These are phyloP conservation scores for Aspergillus latus DNA, from an alignment of 2,329 filamentous ascomycete genomes.

Conservation along the genomic window DNA sequence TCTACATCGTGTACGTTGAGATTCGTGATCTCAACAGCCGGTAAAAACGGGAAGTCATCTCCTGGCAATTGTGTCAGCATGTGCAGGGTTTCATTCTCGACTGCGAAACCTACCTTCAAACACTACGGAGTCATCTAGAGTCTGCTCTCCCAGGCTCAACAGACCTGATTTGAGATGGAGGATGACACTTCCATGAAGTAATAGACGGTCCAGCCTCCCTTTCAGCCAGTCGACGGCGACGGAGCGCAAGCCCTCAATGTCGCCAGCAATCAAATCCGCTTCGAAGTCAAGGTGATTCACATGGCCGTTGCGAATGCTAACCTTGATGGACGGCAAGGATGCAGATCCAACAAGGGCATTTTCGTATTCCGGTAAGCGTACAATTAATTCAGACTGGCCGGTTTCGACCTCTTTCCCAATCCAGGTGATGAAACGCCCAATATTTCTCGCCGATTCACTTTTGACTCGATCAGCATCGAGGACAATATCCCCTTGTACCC, in stretches of 20 bases:
- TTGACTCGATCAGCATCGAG: conserved; percentile 76
- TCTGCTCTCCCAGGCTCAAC: conserved; percentile 74
- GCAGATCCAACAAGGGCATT: conserved; percentile 76
- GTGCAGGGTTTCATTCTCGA: conserved; percentile 38
- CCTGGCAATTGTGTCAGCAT: conserved; percentile 41
- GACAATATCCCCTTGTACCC: conserved; percentile 77
- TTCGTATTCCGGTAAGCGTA: conserved; percentile 81
- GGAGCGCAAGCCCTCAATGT: conserved; percentile 71
- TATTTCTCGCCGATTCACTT: conserved; percentile 67
- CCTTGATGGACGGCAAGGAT: conserved; percentile 69
- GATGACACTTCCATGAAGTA: conserved; percentile 70
- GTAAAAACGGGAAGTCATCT: conserved; percentile 70
- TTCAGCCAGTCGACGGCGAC: conserved; percentile 88
- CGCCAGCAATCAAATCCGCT: conserved; percentile 71
- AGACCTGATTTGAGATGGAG: conserved; percentile 77
- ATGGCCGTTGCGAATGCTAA: conserved; percentile 76
- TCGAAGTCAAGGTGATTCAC: conserved; percentile 77
- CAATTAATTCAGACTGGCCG: conserved; percentile 67
- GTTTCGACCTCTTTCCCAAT: conserved; percentile 75
- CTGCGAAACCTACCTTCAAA: conserved; percentile 76
- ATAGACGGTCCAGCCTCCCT: conserved; percentile 69
- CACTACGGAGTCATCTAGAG: conserved; percentile 69
- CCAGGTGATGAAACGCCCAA: conserved; percentile 78
- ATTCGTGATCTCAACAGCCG: conserved; percentile 77
- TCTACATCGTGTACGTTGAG: conserved; percentile 75